Conservation (phyloP, 1,284 basidiomycete genomes). For the Trichosporon ovoides region DNA sequence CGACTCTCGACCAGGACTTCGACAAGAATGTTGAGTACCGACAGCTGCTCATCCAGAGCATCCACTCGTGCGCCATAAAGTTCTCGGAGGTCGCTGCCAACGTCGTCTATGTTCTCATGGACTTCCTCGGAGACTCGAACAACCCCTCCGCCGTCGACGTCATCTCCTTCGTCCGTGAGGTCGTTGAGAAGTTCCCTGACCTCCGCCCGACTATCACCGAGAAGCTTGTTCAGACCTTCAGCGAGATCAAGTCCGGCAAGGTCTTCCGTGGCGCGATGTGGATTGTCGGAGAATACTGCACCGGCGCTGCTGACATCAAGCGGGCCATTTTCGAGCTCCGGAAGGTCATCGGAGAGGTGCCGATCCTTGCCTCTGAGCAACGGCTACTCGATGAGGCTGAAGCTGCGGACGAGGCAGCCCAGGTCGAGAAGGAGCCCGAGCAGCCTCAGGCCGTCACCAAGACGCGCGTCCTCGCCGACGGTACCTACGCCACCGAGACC, state of each 20-base stretch:
- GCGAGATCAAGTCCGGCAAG: conserved; percentile 93
- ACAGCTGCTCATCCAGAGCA: conserved; percentile 93
- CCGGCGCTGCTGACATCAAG: conserved; percentile 61
- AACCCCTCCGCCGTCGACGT: conserved; percentile 95
- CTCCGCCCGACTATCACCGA: conserved; percentile 79
- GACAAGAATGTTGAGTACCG: conserved; percentile 84
- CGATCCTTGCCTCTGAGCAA: conserved; percentile 87
- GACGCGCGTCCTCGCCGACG: conserved; percentile 78
- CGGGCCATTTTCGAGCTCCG: conserved; percentile 74
- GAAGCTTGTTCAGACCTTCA: conserved; percentile 76
- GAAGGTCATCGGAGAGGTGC: conserved; percentile 88
- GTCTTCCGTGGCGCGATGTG: conserved; percentile 95
- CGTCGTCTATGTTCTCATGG: conserved; percentile 96
- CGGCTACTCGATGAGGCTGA: conserved; percentile 69
- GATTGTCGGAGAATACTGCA: conserved; percentile 96
- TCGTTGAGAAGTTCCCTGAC: conserved; percentile 95
- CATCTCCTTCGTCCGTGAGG: conserved; percentile 91
- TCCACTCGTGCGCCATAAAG: conserved; percentile 92
- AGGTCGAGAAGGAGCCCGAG: conserved; percentile 41
- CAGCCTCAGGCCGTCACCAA: conserved; percentile 51
- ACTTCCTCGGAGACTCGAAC: conserved; percentile 94
- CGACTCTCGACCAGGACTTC: conserved; percentile 77
- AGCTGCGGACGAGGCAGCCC: conserved; percentile 53
- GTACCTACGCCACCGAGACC: conserved; percentile 96
- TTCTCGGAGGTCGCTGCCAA: conserved; percentile 96